These are phyloP conservation scores for Hypoxylon lienhwacheense DNA, from an alignment of 495 filamentous ascomycete species.

Conservation along the genomic window DNA sequence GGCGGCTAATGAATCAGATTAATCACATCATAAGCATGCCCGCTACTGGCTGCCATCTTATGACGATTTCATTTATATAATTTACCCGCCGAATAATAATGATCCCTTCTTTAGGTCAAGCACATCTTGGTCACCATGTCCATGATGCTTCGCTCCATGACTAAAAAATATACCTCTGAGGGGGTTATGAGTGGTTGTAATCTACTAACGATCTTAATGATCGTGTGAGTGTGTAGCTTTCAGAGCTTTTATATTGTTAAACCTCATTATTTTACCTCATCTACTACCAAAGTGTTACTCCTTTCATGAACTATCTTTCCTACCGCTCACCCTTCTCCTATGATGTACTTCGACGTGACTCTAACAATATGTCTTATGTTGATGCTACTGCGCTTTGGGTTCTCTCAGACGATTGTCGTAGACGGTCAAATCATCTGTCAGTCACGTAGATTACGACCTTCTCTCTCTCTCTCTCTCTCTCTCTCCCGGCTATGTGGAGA, in stretches of 20 bases:
- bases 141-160: conserved; percentile 14
- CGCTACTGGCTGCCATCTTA: conserved; percentile 16
- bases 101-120: conserved; percentile 7
- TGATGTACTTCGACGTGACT: conserved; percentile 25
- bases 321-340: background rate
- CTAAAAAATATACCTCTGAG: too few species aligned
- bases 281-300: too few species aligned
- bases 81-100: conserved; percentile 22
- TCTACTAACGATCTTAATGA: too few species aligned
- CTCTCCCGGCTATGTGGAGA: background rate
- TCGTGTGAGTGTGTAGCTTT: too few species aligned
- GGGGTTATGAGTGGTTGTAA: too few species aligned
- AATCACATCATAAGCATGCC: conserved; percentile 24
- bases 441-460: conserved; percentile 24
- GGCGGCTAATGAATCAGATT: conserved; percentile 34
- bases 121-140: conserved; percentile 9
- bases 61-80: conserved; percentile 20
- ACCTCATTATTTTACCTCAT: background rate
- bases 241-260: background rate
- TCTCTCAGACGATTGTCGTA: conserved; percentile 36
- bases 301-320: background rate
- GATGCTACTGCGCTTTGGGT: conserved; percentile 8
- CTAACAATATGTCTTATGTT: conserved; percentile 18
- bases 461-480: conserved; percentile 2
- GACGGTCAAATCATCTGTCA: conserved; percentile 34